phyloP scores from a whole-genome alignment of 176 grass and related monocot species.

The Aegilops sharonensis region DNA sequence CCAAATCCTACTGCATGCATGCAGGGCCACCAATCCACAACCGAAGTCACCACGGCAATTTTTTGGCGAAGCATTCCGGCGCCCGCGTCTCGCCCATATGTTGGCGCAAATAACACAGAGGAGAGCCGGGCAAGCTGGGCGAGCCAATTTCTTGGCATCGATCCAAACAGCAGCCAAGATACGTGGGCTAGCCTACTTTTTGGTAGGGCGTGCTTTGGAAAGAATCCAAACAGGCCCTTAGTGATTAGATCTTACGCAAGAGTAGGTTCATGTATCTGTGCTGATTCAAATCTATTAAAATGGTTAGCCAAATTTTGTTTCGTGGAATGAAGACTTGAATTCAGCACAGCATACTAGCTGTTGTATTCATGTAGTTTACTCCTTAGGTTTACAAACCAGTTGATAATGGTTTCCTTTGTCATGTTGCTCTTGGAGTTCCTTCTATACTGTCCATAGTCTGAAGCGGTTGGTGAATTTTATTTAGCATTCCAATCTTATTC shows the following conservation, averaged over 20 bases:
- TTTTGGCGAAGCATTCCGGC: no score
- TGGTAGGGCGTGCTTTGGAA: no score
- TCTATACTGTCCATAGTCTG: not conserved
- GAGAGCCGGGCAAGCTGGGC: no score
- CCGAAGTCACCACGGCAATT: no score
- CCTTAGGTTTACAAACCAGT: not conserved
- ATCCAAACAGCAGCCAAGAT: no score
- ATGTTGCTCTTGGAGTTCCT: conserved; percentile 10
- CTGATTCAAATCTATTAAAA: not conserved
- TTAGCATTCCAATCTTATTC: not conserved
- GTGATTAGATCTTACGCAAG: not conserved
- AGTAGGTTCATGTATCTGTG: not conserved
- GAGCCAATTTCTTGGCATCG: no score
- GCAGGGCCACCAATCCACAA: no score
- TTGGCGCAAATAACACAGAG: no score
- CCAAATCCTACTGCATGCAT: no score
- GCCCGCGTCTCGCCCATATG: no score
- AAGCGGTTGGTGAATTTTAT: not conserved
- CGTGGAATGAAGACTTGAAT: not conserved
- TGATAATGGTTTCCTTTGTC: not conserved
- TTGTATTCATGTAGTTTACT: not conserved
- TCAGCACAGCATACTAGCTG: not conserved
- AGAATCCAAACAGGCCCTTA: no score
- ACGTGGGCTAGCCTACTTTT: no score
- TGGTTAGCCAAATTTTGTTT: not conserved